Base-by-base conservation (phyloP, 176 grass and related monocot genomes). In the Ampelocalamus luodianensis region DNA sequence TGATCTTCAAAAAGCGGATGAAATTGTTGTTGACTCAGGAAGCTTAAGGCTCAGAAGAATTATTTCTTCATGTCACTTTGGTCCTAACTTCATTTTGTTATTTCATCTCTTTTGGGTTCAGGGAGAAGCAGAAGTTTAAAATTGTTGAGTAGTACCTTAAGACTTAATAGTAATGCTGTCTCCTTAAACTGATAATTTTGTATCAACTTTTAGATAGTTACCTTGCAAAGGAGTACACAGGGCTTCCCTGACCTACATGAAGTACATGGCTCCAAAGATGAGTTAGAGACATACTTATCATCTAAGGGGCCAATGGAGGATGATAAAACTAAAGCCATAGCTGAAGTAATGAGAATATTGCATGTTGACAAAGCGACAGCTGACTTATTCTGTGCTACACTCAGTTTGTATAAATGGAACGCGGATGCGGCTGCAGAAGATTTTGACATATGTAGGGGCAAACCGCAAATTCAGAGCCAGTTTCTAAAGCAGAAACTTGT, bases 381-480 rank as follows among this genome's bases (percentile, higher is more conserved):
- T 68, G 89, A 90, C 9, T 87, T 87, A 79, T 83, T 90, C 39
- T 90, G 84, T 59, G 58, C 74, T 50, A 74, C 24, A 23, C 85
- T 90, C 39, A 49, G 79, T 90, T 74, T 90, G 49, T 68, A 78
- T 45, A 79, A 90, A 83, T 90, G 89, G 89, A 83, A 90, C n/a
- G 53, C 65, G 36, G 80, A 74, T 32, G 61, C n/a, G 1, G 80
- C 68, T 68, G 85, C 80, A 78, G 60, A 90, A 59, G 75, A 74
- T 61, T 79, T 90, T 43, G 34, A 68, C 27, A 22, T 87, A 62
- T 90, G 84, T 60, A 83, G 42, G 62, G 84, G 80, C 40, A 90
- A 87, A 59, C 60, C 67, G 62, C 60, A 83, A 53, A 79, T 74
- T 79, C 74, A 14, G 9, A 58, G 79, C 26, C 59, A 74, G 24